phyloP scores from a whole-genome alignment of 208 protist genomes.

The Leishmania amazonensis region DNA sequence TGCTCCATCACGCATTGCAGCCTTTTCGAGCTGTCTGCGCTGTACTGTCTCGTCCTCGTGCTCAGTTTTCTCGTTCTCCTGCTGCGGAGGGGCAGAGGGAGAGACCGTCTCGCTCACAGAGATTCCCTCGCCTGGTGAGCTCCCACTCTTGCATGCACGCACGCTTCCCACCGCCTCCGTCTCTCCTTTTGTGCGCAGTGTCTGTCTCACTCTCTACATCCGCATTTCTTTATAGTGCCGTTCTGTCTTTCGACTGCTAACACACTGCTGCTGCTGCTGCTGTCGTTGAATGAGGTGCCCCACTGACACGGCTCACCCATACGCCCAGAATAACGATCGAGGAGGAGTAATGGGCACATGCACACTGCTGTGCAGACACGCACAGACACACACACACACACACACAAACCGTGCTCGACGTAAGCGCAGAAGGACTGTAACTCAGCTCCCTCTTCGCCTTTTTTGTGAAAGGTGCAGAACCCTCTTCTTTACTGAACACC shows the following conservation, averaged over 20 bases:
- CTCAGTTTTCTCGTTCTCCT: slow-evolving; percentile 6
- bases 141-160: background rate
- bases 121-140: background rate
- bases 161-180: background rate
- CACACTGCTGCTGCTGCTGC: background rate
- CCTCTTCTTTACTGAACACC: background rate
- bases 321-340: background rate
- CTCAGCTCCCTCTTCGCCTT: background rate
- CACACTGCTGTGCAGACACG: background rate
- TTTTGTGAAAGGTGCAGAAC: background rate
- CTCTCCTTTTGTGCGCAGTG: background rate
- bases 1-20: slow-evolving; percentile 19
- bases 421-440: background rate
- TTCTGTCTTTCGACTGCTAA: background rate
- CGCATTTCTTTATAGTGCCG: background rate
- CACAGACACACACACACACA: background rate
- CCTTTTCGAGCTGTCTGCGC: slow-evolving; percentile 2
- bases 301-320: background rate
- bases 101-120: background rate
- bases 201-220: background rate
- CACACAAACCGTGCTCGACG: background rate
- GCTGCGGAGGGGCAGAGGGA: slow-evolving; percentile 3
- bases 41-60: background rate
- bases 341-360: background rate
- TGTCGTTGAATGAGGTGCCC: background rate